These are phyloP conservation scores for Hepatocystis sp. DNA, from an alignment of 169 alveolate species.

Conservation along the genomic window DNA sequence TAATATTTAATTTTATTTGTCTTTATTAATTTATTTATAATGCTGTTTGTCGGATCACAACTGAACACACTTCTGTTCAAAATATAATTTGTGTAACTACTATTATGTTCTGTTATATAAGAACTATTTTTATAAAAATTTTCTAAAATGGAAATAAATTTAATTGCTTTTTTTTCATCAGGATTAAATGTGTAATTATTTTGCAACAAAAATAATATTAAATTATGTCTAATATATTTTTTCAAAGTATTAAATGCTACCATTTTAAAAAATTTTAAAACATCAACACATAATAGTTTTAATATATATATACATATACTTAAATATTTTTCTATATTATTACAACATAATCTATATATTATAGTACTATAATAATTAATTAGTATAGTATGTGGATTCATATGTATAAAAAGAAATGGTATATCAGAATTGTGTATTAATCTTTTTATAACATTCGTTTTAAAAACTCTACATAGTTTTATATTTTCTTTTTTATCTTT, in stretches of 20 bases:
- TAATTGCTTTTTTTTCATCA: constrained; percentile 19
- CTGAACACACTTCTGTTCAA: constrained; percentile 29
- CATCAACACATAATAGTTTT: constrained; percentile 54
- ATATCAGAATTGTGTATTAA: constrained; percentile 20
- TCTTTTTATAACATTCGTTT: constrained; percentile 9
- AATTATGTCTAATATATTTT: constrained; percentile 55
- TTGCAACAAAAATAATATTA: constrained; percentile 21
- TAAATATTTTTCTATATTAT: constrained; percentile 22
- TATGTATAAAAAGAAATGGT: constrained; percentile 43
- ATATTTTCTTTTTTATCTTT: constrained; percentile 7
- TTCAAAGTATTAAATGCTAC: constrained; percentile 42
- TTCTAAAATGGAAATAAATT: constrained; percentile 37
- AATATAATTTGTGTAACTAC: constrained; percentile 27
- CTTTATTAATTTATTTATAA: constrained; percentile 13
- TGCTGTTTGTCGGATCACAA: background rate
- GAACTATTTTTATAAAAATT: constrained; percentile 48
- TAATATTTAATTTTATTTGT: constrained; percentile 3
- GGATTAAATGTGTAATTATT: constrained; percentile 10
- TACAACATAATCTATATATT: constrained; percentile 38
- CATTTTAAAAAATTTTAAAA: constrained; percentile 21
- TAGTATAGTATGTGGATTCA: constrained; percentile 31
- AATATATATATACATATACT: constrained; percentile 46
- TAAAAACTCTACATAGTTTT: constrained; percentile 6
- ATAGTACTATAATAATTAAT: constrained; percentile 37
- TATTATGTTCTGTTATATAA: constrained; percentile 28